Evolutionary conservation across 768 basidiomycete species (phyloP).

Genomic region (Naganishia antarctica): DNA sequence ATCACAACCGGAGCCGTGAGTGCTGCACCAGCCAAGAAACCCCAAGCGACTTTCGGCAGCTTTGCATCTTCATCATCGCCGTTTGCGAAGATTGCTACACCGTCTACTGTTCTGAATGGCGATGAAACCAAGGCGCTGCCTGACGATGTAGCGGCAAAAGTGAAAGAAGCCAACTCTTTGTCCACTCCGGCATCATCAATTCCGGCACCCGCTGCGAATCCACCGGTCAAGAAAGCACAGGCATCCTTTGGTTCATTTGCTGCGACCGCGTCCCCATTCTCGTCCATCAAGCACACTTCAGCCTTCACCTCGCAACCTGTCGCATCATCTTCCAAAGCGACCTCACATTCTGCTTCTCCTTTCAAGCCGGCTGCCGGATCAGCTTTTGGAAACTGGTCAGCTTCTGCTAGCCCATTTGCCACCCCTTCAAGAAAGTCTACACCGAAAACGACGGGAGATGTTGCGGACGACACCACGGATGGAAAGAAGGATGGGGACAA

Average conservation of each 20-base stretch:
- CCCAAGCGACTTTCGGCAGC: conserved; percentile 37
- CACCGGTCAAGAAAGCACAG: conserved; percentile 30
- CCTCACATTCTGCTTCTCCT: conserved; percentile 9
- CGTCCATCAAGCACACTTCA: conserved; percentile 22
- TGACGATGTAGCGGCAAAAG: conserved; percentile 17
- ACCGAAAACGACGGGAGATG: neutral
- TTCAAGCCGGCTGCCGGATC: conserved; percentile 7
- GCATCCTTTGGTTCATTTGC: conserved; percentile 35
- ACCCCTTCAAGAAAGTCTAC: conserved; percentile 29
- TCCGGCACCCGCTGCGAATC: neutral
- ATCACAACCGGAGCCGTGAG: conserved; percentile 10
- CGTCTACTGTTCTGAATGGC: conserved; percentile 21
- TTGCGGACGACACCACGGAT: neutral
- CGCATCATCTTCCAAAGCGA: conserved; percentile 24
- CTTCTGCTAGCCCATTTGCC: conserved; percentile 38
- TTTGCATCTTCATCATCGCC: conserved; percentile 32
- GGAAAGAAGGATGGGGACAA: conserved; percentile 19
- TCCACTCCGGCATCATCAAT: neutral
- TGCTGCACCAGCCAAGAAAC: conserved; percentile 36
- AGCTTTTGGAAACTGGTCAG: conserved; percentile 32
- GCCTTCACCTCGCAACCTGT: conserved; percentile 25
- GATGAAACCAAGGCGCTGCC: neutral
- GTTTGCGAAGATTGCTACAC: conserved; percentile 23
- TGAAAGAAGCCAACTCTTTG: conserved; percentile 21
- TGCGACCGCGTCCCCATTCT: conserved; percentile 30